Evolutionary conservation across 2,329 filamentous ascomycete genomes (phyloP).

Genomic region (Aspergillus glaucus): DNA sequence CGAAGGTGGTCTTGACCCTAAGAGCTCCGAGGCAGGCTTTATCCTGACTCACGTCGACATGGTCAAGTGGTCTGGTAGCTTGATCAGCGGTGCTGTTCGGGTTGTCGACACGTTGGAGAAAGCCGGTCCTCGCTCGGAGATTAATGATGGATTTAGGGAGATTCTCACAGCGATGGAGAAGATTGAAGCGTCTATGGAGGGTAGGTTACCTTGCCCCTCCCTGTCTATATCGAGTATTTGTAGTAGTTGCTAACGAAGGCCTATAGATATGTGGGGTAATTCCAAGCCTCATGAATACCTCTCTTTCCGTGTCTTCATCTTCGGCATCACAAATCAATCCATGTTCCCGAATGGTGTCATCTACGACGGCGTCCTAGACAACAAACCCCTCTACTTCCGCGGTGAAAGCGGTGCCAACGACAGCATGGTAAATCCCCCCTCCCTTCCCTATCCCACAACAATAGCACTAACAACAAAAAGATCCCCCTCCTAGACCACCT

Average conservation of each 20-base stretch:
- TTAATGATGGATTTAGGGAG: conserved; percentile 59
- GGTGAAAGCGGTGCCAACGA: conserved; percentile 94
- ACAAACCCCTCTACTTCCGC: conserved; percentile 70
- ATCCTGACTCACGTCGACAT: conserved; percentile 95
- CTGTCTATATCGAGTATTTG: background rate
- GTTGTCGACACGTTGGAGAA: conserved; percentile 55
- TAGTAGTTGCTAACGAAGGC: conserved; percentile 3
- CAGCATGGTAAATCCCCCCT: conserved; percentile 57
- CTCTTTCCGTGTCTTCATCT: conserved; percentile 92
- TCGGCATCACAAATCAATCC: conserved; percentile 84
- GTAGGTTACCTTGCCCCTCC: conserved; percentile 32
- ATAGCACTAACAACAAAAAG: conserved; percentile 24
- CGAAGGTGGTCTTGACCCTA: conserved; percentile 78
- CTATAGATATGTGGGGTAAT: conserved; percentile 75
- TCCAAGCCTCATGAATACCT: conserved; percentile 79
- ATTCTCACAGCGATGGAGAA: conserved; percentile 60
- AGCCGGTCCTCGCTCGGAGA: conserved; percentile 46
- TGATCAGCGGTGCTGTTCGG: conserved; percentile 66
- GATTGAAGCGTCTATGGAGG: conserved; percentile 76
- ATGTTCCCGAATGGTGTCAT: conserved; percentile 93
- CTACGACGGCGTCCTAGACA: conserved; percentile 73
- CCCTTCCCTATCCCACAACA: background rate
- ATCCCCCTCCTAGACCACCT: conserved; percentile 85
- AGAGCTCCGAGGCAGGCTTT: conserved; percentile 87
- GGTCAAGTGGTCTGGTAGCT: conserved; percentile 75